Conservation (phyloP, 441 rosid species). For the Gossypium gossypioides region DNA sequence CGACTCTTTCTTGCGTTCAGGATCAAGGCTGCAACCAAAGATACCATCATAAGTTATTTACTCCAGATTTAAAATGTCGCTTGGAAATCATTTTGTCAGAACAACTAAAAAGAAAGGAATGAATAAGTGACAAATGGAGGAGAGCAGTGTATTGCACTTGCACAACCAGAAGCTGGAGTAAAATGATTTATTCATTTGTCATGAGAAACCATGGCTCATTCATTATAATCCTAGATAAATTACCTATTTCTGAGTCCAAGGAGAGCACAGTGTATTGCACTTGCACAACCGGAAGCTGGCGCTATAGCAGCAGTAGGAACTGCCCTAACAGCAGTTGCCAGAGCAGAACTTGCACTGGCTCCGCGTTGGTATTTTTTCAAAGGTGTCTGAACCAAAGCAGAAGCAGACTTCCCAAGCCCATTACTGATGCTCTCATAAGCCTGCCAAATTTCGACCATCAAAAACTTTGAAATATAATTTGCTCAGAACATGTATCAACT, state of each 20-base stretch:
- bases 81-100: background rate
- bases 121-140: background rate
- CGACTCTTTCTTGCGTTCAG: slow-evolving; percentile 88
- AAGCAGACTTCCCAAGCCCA: slow-evolving; percentile 84
- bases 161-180: background rate
- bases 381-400: slow-evolving; percentile 79
- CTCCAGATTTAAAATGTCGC: background rate
- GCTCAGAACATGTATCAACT: background rate
- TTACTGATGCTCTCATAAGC: slow-evolving; percentile 79
- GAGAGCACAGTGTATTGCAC: slow-evolving; percentile 68
- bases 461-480: background rate
- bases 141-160: background rate
- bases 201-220: background rate
- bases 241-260: slow-evolving; percentile 93
- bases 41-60: slow-evolving; percentile 11
- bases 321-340: slow-evolving; percentile 67
- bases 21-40: slow-evolving; percentile 73
- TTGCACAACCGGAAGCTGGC: slow-evolving; percentile 82
- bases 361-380: slow-evolving; percentile 80
- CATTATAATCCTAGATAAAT: background rate
- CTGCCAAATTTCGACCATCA: slow-evolving; percentile 32
- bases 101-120: background rate
- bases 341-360: slow-evolving; percentile 75
- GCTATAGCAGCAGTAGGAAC: slow-evolving; percentile 95
- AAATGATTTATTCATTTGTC: background rate